phyloP scores from a whole-genome alignment of 345 rosid genomes.

The Cardiospermum halicacabum region DNA sequence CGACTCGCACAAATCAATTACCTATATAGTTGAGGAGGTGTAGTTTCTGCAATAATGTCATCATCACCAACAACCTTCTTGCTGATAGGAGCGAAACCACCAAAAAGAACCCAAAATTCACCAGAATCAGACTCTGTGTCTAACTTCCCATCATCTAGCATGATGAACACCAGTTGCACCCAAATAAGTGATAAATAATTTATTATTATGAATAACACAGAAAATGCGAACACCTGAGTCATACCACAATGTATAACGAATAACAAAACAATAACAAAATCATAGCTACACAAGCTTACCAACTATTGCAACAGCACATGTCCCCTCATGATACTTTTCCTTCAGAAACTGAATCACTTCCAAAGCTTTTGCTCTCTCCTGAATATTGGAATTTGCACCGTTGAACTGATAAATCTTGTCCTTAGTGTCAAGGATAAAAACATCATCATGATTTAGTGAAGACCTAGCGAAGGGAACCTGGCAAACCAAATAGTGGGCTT shows the following conservation, averaged over 20 bases:
- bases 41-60: conserved; percentile 62
- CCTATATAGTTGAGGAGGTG: conserved; percentile 78
- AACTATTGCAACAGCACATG: conserved; percentile 72
- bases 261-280: conserved; percentile 12
- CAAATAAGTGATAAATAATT: conserved; percentile 16
- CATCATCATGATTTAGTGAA: conserved; percentile 95
- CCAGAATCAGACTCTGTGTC: conserved; percentile 97
- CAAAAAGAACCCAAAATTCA: conserved; percentile 91
- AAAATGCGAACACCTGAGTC: neutral
- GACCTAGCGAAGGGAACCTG: conserved; percentile 97
- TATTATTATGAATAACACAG: neutral
- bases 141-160: conserved; percentile 81
- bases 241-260: neutral
- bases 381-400: conserved; percentile 95
- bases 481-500: conserved; percentile 23
- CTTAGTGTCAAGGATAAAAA: conserved; percentile 82
- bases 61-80: conserved; percentile 78
- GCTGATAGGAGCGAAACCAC: conserved; percentile 95
- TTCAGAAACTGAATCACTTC: conserved; percentile 91
- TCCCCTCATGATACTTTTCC: conserved; percentile 86
- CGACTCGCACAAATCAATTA: conserved; percentile 27
- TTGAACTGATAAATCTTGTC: conserved; percentile 95
- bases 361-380: conserved; percentile 96
- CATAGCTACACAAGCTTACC: conserved; percentile 43
- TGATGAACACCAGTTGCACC: conserved; percentile 18